Base-by-base conservation (phyloP, 208 protist species). In the Leishmania major region DNA sequence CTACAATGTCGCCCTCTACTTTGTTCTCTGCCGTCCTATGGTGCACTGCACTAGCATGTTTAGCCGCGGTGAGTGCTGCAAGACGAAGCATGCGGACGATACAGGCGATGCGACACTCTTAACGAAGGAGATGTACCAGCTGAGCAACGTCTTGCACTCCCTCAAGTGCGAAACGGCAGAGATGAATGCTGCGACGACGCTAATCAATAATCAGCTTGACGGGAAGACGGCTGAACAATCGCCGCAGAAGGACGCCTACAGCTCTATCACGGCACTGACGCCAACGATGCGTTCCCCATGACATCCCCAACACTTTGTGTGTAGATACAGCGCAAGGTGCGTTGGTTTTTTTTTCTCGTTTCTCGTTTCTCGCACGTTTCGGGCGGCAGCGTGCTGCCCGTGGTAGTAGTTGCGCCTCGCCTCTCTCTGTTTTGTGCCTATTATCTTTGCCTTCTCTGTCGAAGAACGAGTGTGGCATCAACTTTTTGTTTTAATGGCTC, bases 41-140 rank as follows among this genome's bases (percentile, higher is more conserved):
- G 53, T 80, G 40, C 85, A 77, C 22, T 87, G 81, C 77, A 89
- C 86, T 1, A 79, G 78, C 19, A 73, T 88, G 35, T 93, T 90
- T 70, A 53, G 59, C 69, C 62, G 64, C 8, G 90, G 87, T 3
- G 45, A 49, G 57, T 87, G 76, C 82, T 87, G 81, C 81, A 82
- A 75, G 45, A 77, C 82, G 40, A 75, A 82, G 28, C 74, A 83
- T 53, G 75, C 76, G 11, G 80, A 78, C n/a, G 75, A 73, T 37
- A 78, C 40, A 37, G 28, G 53, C 3, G 66, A 82, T 79, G 83
- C 88, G 49, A 59, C 53, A 2, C 80, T 92, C 3, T 74, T 87
- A 37, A 88, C 88, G 7, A 95, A 93, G 77, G 91, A 96, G 78
- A 85, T 93, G 67, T 81, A 92, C 53, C 84, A 90, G 70, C 88